A percentile compares a stretch with the other conserved stretches of the same genome.
Conservation (phyloP, 768 basidiomycete genomes). For the Phylloporus arenicola region DNA sequence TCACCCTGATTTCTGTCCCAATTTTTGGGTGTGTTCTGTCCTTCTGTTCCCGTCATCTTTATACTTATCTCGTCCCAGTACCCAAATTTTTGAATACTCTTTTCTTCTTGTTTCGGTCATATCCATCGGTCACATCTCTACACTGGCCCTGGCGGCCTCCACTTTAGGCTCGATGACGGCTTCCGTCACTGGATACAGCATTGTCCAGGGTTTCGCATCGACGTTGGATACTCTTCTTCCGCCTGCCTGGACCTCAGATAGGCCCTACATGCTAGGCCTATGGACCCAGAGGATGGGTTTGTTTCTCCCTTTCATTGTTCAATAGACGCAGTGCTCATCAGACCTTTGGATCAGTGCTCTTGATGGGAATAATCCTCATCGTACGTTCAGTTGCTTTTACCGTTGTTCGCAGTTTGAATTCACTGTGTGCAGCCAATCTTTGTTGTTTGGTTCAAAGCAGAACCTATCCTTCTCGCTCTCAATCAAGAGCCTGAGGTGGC, state of each 20-base stretch:
- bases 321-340: slow-evolving; percentile 4
- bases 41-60: background rate
- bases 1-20: slow-evolving; percentile 62
- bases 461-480: slow-evolving; percentile 67
- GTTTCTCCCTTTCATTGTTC: slow-evolving; percentile 20
- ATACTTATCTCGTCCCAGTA: slow-evolving; percentile 36
- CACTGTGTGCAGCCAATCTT: slow-evolving; percentile 41
- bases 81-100: slow-evolving; percentile 80
- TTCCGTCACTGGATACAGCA: slow-evolving; percentile 50
- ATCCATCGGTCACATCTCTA: slow-evolving; percentile 87
- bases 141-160: slow-evolving; percentile 81
- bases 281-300: slow-evolving; percentile 87
- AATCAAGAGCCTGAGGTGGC: slow-evolving; percentile 85
- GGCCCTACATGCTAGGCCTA: slow-evolving; percentile 79
- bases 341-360: slow-evolving; percentile 42
- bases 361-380: slow-evolving; percentile 52
- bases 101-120: slow-evolving; percentile 80
- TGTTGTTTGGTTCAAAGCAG: slow-evolving; percentile 78
- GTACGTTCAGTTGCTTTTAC: slow-evolving; percentile 37
- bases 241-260: slow-evolving; percentile 87
- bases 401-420: background rate
- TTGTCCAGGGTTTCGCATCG: slow-evolving; percentile 76
- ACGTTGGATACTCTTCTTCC: slow-evolving; percentile 93
- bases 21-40: slow-evolving; percentile 57
- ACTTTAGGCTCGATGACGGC: slow-evolving; percentile 72